Conservation (phyloP, 1,139 yeast genomes). For the Magnusiomyces sp. region DNA sequence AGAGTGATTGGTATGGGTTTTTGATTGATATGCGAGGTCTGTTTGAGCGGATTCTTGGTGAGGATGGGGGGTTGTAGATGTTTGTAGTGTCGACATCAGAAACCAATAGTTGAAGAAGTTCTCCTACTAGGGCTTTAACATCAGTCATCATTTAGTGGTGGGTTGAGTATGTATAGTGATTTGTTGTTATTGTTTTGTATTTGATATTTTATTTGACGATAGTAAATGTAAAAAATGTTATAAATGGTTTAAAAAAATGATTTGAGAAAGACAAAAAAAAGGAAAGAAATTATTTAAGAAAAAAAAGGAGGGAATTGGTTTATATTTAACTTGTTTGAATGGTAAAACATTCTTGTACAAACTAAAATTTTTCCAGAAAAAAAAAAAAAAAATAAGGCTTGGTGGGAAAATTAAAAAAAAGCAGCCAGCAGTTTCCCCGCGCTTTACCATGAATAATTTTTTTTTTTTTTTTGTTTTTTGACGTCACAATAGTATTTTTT, state of each 20-base stretch:
- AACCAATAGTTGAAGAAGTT: slow-evolving; percentile 7
- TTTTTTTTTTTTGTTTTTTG: too few species aligned
- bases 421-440: too few species aligned
- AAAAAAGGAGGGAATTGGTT: neutral
- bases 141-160: slow-evolving; percentile 3
- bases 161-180: neutral
- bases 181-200: neutral
- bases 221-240: too few species aligned
- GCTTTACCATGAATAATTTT: too few species aligned
- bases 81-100: neutral
- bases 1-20: neutral
- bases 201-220: too few species aligned
- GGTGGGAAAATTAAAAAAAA: too few species aligned
- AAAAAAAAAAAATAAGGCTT: too few species aligned
- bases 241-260: too few species aligned
- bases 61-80: neutral
- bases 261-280: too few species aligned
- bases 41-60: neutral
- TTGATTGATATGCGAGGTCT: neutral
- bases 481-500: too few species aligned
- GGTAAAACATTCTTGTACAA: neutral
- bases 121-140: slow-evolving; percentile 6
- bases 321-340: neutral
- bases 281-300: too few species aligned
- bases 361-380: too few species aligned